phyloP scores from a whole-genome alignment of 306 rosid species.

The Myrica gale region DNA sequence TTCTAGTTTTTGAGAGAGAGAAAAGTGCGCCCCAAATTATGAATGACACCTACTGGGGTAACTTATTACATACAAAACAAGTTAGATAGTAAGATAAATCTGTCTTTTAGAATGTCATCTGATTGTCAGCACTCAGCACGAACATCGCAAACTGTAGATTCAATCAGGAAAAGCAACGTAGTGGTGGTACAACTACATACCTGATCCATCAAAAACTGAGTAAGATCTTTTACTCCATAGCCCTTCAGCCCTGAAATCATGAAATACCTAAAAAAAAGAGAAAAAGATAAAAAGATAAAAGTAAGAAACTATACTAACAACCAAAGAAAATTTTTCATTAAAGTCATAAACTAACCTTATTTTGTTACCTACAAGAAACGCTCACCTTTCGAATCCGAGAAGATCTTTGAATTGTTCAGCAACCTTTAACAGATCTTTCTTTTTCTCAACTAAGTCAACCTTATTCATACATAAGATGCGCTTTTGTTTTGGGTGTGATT shows the following conservation, averaged over 20 bases:
- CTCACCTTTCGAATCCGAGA: conserved; percentile 86
- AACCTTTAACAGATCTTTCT: conserved; percentile 78
- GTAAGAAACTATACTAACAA: too few species aligned
- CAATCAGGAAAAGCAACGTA: conserved; percentile 17
- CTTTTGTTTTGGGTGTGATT: conserved; percentile 61
- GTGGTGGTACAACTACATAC: conserved; percentile 50
- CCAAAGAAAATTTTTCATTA: conserved; percentile 10
- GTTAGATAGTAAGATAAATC: not conserved
- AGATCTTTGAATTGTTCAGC: conserved; percentile 82
- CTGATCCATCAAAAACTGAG: conserved; percentile 77
- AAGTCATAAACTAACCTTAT: conserved; percentile 7
- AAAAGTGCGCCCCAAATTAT: not conserved
- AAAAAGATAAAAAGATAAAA: too few species aligned
- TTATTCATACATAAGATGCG: conserved; percentile 88
- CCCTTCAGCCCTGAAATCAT: conserved; percentile 97
- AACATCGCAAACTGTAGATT: conserved; percentile 1
- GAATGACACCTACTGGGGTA: not conserved
- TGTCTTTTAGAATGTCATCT: too few species aligned
- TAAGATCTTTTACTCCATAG: conserved; percentile 72
- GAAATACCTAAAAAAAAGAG: conserved; percentile 59
- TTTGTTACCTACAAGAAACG: conserved; percentile 23
- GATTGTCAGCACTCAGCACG: too few species aligned
- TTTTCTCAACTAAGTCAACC: conserved; percentile 88
- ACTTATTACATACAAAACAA: not conserved
- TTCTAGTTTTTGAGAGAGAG: not conserved